Percentiles rank a stretch among this genome's conserved stretches.
These are phyloP conservation scores for Metarhizium brunneum DNA, from an alignment of 2,329 filamentous ascomycete genomes.

Conservation along the genomic window DNA sequence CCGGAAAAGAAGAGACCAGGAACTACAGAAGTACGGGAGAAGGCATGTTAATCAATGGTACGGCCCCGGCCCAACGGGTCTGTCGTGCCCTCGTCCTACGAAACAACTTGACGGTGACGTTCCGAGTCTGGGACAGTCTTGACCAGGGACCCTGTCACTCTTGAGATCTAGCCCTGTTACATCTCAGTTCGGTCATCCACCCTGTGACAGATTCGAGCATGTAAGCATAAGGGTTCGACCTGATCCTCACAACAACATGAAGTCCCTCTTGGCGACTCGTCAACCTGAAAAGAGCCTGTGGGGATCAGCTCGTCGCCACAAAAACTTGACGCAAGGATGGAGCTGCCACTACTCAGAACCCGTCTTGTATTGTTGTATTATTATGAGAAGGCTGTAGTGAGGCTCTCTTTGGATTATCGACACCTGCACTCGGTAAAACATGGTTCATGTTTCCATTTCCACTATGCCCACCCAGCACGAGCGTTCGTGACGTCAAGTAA, in stretches of 20 bases:
- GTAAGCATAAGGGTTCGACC: constrained; percentile 13
- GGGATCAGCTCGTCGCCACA: not conserved
- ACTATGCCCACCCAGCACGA: not conserved
- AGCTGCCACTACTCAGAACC: not conserved
- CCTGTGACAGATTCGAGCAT: constrained; percentile 12
- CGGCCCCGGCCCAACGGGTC: constrained; percentile 2
- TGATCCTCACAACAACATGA: constrained; percentile 8
- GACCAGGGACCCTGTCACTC: constrained; percentile 9
- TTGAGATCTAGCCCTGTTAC: constrained; percentile 20
- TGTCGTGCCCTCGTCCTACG: constrained; percentile 7
- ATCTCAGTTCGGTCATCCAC: constrained; percentile 10
- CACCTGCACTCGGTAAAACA: too few species aligned
- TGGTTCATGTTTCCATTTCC: too few species aligned
- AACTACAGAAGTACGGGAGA: not conserved
- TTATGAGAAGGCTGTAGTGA: not conserved
- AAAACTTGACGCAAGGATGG: not conserved
- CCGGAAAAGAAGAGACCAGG: constrained; percentile 9
- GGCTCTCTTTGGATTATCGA: not conserved
- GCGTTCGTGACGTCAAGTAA: not conserved
- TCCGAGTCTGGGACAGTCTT: constrained; percentile 10
- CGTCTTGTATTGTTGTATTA: too few species aligned
- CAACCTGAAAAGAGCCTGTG: not conserved
- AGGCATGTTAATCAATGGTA: constrained; percentile 1
- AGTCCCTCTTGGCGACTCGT: not conserved
- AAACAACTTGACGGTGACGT: constrained; percentile 12